Conservation (phyloP, 176 grass and related monocot genomes). For the Phoenix roebelenii region DNA sequence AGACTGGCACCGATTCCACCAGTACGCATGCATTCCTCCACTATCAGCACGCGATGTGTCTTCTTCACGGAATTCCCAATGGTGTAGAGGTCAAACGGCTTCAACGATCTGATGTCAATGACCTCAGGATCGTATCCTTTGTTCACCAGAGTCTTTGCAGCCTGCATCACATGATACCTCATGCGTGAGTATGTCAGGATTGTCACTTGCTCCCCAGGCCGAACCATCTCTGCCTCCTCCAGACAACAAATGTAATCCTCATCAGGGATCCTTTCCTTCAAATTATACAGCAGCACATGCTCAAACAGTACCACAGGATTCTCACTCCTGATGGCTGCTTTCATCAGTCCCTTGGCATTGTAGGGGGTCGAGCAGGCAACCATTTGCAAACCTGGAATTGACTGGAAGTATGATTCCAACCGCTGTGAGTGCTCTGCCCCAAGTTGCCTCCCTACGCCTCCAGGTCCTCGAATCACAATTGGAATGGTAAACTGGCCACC, state of each 20-base stretch:
- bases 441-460: constrained; percentile 81
- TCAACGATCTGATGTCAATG: constrained; percentile 77
- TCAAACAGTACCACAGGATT: constrained; percentile 86
- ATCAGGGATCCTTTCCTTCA: constrained; percentile 80
- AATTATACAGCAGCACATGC: constrained; percentile 76
- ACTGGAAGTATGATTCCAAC: constrained; percentile 88
- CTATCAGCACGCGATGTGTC: constrained; percentile 70
- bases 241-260: constrained; percentile 70
- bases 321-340: constrained; percentile 81
- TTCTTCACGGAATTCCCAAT: constrained; percentile 75
- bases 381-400: constrained; percentile 89
- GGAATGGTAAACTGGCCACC: constrained; percentile 90
- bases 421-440: constrained; percentile 87
- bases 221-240: constrained; percentile 85
- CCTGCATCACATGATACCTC: constrained; percentile 95
- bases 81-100: constrained; percentile 71
- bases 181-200: constrained; percentile 83
- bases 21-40: constrained; percentile 93
- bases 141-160: constrained; percentile 70
- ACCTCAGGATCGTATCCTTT: constrained; percentile 75
- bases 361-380: constrained; percentile 93
- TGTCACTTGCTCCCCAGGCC: constrained; percentile 61
- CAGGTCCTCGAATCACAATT: constrained; percentile 75
- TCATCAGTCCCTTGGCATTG: constrained; percentile 93
- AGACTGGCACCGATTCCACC: constrained; percentile 77